Evolutionary conservation across 345 rosid species (phyloP), one percentile per base, ranked within the genome.

Genomic region (Eucalyptus caleyi): DNA sequence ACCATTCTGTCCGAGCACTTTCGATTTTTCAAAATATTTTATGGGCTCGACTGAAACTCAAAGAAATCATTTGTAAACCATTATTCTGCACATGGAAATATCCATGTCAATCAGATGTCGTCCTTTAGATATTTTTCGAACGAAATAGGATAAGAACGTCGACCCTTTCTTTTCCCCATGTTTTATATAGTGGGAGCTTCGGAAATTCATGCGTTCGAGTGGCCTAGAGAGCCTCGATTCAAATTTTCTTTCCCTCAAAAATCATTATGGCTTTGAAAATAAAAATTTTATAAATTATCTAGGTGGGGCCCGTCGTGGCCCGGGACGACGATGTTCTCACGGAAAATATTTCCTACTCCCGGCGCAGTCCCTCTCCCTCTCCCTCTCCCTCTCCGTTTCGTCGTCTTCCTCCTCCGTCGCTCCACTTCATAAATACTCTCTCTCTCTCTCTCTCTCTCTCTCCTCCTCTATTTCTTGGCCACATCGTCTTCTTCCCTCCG

Each of bases 221-320:
- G 32, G 69, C 69, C 69, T 27, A 10, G 30, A 60, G 12, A 69
- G 81, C 19, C 81, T 69, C 81, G 81, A 65, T 65, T 65, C 77
- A 13, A 62, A n/a, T 65, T 65, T 65, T 65, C 11, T 16, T 69
- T 16, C 37, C 10, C 10, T 18, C 42, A 37, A 32, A 4, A 19
- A 72, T 34, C 44, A 34, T 72, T 34, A 34, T 34, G 45, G 82
- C 40, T 10, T 34, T 19, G 12, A 72, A 37, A 37, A 16, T 21
- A 77, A 60, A 60, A 0, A 0, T 27, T 13, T 27, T 27, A 11
- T 5, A 60, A 60, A 21, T 53, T 3, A 77, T 37, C 10, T 40
- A 19, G 27, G 83, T 37, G 27, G 83, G 83, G 27, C 27, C 82
- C 44, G 44, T 18, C 24, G 81, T 13, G 40, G 34, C 69, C 32